Percentiles rank a stretch among this genome's conserved stretches.
Evolutionary conservation across 805 yeast genomes (phyloP).

Genomic region (Suhomyces pyralidae): DNA sequence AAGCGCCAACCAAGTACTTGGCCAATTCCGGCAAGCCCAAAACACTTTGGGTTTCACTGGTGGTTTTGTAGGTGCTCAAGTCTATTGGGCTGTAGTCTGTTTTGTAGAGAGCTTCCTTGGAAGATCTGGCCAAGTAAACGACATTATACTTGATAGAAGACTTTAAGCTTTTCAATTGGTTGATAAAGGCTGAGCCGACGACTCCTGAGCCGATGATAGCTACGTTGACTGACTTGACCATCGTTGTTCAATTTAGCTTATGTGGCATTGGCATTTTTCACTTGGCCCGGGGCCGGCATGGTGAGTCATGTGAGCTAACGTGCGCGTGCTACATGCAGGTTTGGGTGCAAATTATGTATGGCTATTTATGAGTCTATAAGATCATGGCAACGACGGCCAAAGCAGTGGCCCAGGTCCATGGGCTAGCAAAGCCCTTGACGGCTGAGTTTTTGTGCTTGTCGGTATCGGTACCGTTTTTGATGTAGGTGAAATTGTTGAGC

Average conservation of each 20-base stretch:
- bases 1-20: conserved; percentile 60
- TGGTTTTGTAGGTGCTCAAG: conserved; percentile 52
- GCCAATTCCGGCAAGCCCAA: conserved; percentile 58
- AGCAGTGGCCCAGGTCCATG: background rate
- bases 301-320: background rate
- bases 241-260: conserved; percentile 4
- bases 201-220: conserved; percentile 78
- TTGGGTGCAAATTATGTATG: background rate
- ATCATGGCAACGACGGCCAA: conserved; percentile 1
- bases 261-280: background rate
- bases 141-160: conserved; percentile 70
- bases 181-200: conserved; percentile 88
- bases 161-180: conserved; percentile 66
- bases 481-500: conserved; percentile 35
- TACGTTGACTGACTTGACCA: conserved; percentile 39
- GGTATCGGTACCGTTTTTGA: conserved; percentile 32
- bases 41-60: conserved; percentile 47
- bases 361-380: background rate
- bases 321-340: background rate
- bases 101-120: conserved; percentile 66
- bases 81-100: conserved; percentile 70
- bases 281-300: conserved; percentile 1
- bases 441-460: conserved; percentile 11
- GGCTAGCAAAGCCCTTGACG: background rate
- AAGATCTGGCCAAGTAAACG: conserved; percentile 69